phyloP scores from a whole-genome alignment of 768 basidiomycete genomes.

The Kondoa malvinella region DNA sequence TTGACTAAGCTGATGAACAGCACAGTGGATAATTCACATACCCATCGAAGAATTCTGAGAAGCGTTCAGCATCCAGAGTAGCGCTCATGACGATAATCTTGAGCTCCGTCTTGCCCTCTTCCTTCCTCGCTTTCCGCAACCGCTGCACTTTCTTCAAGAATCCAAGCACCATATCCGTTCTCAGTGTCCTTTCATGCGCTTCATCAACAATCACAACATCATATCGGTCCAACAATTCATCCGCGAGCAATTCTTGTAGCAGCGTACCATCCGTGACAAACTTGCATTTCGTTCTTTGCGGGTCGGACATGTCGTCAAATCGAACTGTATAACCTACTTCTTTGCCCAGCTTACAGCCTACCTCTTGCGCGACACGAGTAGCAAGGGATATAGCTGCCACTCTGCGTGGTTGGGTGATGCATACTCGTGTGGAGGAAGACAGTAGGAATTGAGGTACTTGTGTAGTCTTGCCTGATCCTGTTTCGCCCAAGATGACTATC shows the following conservation, averaged over 20 bases:
- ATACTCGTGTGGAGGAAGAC: conserved; percentile 43
- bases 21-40: conserved; percentile 37
- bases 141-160: conserved; percentile 67
- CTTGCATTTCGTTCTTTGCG: conserved; percentile 62
- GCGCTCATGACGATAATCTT: conserved; percentile 96
- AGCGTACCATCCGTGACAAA: conserved; percentile 98
- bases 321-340: conserved; percentile 87
- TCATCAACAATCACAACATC: conserved; percentile 85
- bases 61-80: conserved; percentile 86
- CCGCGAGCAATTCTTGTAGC: conserved; percentile 71
- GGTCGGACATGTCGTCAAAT: conserved; percentile 64
- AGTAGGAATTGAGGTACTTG: conserved; percentile 93
- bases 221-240: conserved; percentile 59
- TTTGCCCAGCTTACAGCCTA: conserved; percentile 50
- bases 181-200: conserved; percentile 85
- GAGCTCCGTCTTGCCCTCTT: conserved; percentile 44
- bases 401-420: conserved; percentile 82
- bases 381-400: conserved; percentile 95
- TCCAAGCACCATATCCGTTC: conserved; percentile 84
- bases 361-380: conserved; percentile 69
- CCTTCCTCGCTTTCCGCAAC: conserved; percentile 40
- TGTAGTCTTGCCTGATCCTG: conserved; percentile 95
- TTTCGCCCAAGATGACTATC: conserved; percentile 82
- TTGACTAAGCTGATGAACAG: not conserved
- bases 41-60: conserved; percentile 72